phyloP scores from a whole-genome alignment of 2,329 filamentous ascomycete genomes.

The Xylaria sp. region DNA sequence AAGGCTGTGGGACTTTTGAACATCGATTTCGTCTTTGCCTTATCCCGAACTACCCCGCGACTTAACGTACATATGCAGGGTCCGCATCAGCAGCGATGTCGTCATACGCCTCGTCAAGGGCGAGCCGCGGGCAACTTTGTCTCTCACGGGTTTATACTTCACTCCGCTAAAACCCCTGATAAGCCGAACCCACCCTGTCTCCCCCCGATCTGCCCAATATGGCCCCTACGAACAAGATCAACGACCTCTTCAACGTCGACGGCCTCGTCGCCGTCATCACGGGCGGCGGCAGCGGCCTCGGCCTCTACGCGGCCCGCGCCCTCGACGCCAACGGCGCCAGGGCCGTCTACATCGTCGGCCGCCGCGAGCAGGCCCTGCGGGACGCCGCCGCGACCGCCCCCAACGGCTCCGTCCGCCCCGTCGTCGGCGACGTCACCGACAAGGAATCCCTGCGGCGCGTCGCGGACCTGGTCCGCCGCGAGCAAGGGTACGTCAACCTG shows the following conservation, averaged over 20 bases:
- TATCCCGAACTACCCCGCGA: too few relatives aligned
- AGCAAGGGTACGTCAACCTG: conserved; percentile 62
- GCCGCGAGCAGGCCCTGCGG: conserved; percentile 48
- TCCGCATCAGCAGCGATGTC: too few relatives aligned
- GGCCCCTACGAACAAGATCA: conserved; percentile 15
- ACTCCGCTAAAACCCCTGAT: too few relatives aligned
- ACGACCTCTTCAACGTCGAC: conserved; percentile 49
- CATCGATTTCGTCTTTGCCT: too few relatives aligned
- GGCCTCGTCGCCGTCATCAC: conserved; percentile 59
- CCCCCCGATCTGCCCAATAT: not conserved
- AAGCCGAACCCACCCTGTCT: too few relatives aligned
- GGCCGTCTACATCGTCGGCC: conserved; percentile 55
- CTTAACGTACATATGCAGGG: too few relatives aligned
- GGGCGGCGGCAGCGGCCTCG: conserved; percentile 52
- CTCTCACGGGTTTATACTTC: too few relatives aligned
- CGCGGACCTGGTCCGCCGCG: conserved; percentile 53
- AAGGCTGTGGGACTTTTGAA: too few relatives aligned
- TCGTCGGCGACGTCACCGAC: conserved; percentile 38
- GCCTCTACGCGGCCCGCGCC: conserved; percentile 52
- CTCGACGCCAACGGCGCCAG: conserved; percentile 52
- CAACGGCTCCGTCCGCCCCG: conserved; percentile 20
- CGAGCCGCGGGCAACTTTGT: too few relatives aligned
- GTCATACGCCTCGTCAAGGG: too few relatives aligned
- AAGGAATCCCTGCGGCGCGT: conserved; percentile 56
- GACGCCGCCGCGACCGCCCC: conserved; percentile 40